Percentiles rank a stretch among this genome's conserved stretches.
phyloP scores from a whole-genome alignment of 106 monocot species.

The Dendrobium chrysotoxum region DNA sequence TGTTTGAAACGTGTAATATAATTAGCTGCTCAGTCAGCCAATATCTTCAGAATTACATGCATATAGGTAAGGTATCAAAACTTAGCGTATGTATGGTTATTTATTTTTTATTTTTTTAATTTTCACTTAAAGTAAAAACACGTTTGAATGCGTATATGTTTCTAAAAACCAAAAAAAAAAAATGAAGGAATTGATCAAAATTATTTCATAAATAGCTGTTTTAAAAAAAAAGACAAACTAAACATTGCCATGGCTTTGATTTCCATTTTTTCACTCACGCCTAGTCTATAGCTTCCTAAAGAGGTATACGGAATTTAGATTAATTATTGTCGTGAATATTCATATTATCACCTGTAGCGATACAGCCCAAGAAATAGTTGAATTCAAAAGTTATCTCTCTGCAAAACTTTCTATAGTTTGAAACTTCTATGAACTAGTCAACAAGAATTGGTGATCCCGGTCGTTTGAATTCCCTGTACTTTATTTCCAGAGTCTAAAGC shows the following conservation, averaged over 20 bases:
- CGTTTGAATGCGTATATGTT: not conserved
- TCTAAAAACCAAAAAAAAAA: not conserved
- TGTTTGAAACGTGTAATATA: not conserved
- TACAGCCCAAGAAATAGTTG: not conserved
- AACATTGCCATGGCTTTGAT: no score
- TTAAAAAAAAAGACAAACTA: no score
- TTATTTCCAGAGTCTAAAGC: no score
- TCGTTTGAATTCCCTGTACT: no score
- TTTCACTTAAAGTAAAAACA: no score
- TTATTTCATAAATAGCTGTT: no score
- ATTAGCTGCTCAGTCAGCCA: not conserved
- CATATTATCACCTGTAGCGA: not conserved
- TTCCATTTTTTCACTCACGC: not conserved
- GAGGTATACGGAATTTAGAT: not conserved
- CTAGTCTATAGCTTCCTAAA: not conserved
- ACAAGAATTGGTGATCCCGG: no score
- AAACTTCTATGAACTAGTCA: no score
- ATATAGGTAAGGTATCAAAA: no score
- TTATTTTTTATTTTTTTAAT: no score
- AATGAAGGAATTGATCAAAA: no score
- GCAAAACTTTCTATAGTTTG: not conserved
- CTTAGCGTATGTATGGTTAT: no score
- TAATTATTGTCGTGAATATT: not conserved
- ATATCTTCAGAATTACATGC: not conserved
- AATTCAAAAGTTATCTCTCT: not conserved